A percentile compares a stretch with the other conserved stretches of the same genome.
phyloP scores from a whole-genome alignment of 2,329 filamentous ascomycete species.

The Ophiobolus disseminans region DNA sequence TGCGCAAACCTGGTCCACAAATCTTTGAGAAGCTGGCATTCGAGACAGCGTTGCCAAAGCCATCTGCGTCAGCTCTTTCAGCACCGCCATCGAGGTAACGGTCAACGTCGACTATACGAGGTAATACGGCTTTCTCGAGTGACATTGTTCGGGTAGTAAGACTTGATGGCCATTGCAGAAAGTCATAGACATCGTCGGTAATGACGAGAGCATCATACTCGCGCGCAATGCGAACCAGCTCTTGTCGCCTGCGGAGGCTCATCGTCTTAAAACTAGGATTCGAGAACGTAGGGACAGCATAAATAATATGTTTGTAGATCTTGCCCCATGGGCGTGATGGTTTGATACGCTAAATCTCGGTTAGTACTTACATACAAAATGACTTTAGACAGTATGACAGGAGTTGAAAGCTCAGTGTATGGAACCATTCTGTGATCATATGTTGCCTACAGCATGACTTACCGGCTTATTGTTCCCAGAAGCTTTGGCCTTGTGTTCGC shows the following conservation, averaged over 20 bases:
- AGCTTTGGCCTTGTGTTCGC: constrained; percentile 53
- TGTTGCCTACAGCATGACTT: constrained; percentile 31
- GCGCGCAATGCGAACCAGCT: constrained; percentile 77
- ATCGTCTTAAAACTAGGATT: constrained; percentile 89
- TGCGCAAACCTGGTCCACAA: constrained; percentile 77
- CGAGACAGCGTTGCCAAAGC: constrained; percentile 80
- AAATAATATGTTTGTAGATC: constrained; percentile 86
- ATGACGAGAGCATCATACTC: constrained; percentile 82
- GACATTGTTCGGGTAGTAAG: constrained; percentile 29
- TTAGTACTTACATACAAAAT: constrained; percentile 17
- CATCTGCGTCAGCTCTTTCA: constrained; percentile 55
- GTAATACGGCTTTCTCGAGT: constrained; percentile 59
- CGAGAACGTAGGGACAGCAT: constrained; percentile 84
- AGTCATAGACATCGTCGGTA: constrained; percentile 93
- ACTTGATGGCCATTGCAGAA: constrained; percentile 76
- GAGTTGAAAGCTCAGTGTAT: too few relatives aligned
- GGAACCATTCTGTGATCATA: too few relatives aligned
- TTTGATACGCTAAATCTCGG: constrained; percentile 60
- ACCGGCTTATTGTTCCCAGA: constrained; percentile 54
- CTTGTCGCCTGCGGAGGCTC: constrained; percentile 69
- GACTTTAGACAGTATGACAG: too few relatives aligned
- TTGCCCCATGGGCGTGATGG: constrained; percentile 68
- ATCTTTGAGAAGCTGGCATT: constrained; percentile 95
- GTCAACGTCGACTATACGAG: constrained; percentile 82
- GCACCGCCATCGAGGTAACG: constrained; percentile 67